Conservation (phyloP, 495 filamentous ascomycete genomes). For the Aspergillus funiculosus region DNA sequence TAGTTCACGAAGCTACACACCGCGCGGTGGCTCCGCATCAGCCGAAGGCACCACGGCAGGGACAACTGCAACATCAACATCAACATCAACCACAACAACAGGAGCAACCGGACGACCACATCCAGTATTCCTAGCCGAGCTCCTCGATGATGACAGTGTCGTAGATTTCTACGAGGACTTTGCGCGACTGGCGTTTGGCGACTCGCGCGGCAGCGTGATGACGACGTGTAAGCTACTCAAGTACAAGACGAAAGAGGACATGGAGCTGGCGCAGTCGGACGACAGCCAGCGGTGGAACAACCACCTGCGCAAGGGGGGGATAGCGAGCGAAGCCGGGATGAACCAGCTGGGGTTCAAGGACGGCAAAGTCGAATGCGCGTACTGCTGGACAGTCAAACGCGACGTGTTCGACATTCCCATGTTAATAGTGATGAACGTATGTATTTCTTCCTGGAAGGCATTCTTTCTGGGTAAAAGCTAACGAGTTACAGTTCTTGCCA, state of each 20-base stretch:
- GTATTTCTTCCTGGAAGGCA: too few relatives aligned
- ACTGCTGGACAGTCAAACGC: slow-evolving; percentile 93
- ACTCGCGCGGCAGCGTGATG: slow-evolving; percentile 75
- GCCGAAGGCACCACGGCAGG: slow-evolving; percentile 22
- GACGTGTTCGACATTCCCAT: slow-evolving; percentile 99
- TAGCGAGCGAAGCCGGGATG: slow-evolving; percentile 73
- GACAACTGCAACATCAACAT: too few relatives aligned
- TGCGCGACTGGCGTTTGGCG: slow-evolving; percentile 80
- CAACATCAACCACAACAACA: too few relatives aligned
- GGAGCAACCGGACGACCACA: slow-evolving; percentile 48
- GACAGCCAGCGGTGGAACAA: slow-evolving; percentile 42
- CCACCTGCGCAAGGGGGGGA: slow-evolving; percentile 46
- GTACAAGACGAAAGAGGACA: slow-evolving; percentile 72
- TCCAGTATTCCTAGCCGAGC: slow-evolving; percentile 82
- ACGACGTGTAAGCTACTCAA: slow-evolving; percentile 83
- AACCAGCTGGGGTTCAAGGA: slow-evolving; percentile 70
- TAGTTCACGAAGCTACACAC: slow-evolving; percentile 47
- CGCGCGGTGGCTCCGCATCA: slow-evolving; percentile 35
- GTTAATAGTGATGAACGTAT: slow-evolving; percentile 94
- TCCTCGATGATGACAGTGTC: slow-evolving; percentile 89
- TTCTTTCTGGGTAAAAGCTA: not conserved
- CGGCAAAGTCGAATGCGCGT: slow-evolving; percentile 88
- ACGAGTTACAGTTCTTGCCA: slow-evolving; percentile 34
- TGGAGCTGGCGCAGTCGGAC: slow-evolving; percentile 39
- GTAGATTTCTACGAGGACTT: slow-evolving; percentile 96